phyloP scores from a whole-genome alignment of 805 yeast species.

The Candida maesae region DNA sequence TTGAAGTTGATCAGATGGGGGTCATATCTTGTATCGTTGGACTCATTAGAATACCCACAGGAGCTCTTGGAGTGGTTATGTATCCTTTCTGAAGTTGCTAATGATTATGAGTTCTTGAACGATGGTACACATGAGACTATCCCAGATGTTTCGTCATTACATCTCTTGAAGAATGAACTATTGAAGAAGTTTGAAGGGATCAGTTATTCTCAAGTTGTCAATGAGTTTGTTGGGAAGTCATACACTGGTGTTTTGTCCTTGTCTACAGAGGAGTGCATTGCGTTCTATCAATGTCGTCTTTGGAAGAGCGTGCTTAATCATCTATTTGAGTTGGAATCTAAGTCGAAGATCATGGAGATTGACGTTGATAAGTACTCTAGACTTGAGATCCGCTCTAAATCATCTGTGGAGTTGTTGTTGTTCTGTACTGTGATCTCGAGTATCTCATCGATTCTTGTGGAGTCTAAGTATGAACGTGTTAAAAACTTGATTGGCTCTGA shows the following conservation, averaged over 20 bases:
- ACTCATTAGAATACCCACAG: slow-evolving; percentile 11
- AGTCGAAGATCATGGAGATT: slow-evolving; percentile 24
- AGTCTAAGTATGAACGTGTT: slow-evolving; percentile 42
- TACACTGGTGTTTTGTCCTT: slow-evolving; percentile 1
- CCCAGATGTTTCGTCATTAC: too few species aligned
- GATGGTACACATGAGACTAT: slow-evolving; percentile 3
- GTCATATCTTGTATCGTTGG: slow-evolving; percentile 23
- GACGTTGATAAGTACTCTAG: slow-evolving; percentile 33
- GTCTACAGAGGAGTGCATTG: background rate
- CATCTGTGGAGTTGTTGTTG: slow-evolving; percentile 24
- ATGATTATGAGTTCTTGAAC: slow-evolving; percentile 36
- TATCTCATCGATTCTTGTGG: slow-evolving; percentile 33
- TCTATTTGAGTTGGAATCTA: slow-evolving; percentile 5
- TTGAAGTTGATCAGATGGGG: slow-evolving; percentile 24
- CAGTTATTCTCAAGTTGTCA: slow-evolving; percentile 20
- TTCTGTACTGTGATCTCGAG: slow-evolving; percentile 33
- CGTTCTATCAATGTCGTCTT: slow-evolving; percentile 35
- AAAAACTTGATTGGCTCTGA: slow-evolving; percentile 66
- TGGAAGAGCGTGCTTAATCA: slow-evolving; percentile 34
- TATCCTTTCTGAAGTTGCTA: slow-evolving; percentile 33
- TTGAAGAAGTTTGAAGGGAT: slow-evolving; percentile 20
- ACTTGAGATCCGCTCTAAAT: slow-evolving; percentile 32
- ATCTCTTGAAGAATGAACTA: too few species aligned
- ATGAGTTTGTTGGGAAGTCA: slow-evolving; percentile 19
- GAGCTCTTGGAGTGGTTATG: slow-evolving; percentile 28